Conservation (phyloP, 352 stramenopile genomes). For the Discostella stelligera region DNA sequence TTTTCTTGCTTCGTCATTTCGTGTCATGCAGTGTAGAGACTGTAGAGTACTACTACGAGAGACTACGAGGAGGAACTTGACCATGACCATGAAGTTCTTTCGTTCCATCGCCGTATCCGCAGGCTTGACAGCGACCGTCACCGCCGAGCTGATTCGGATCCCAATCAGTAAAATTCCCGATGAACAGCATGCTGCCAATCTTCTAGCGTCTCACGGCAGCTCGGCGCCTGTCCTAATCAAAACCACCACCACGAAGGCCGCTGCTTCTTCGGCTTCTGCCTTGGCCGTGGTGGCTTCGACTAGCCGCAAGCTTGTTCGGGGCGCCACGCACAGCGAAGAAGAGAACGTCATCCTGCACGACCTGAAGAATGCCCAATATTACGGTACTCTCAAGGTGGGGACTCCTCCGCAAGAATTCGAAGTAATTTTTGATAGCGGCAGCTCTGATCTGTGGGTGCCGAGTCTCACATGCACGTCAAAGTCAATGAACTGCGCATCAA, state of each 20-base stretch:
- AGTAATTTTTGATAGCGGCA: constrained; percentile 98
- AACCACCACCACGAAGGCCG: background rate
- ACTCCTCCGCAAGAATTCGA: constrained; percentile 89
- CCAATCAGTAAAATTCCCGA: constrained; percentile 41
- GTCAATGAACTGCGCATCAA: constrained; percentile 85
- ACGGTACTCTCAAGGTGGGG: constrained; percentile 88
- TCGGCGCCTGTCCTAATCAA: background rate
- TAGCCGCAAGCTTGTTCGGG: constrained; percentile 11
- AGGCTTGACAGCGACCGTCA: background rate
- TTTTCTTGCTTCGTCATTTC: no score
- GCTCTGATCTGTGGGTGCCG: constrained; percentile 94
- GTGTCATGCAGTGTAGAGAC: no score
- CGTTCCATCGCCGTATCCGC: constrained; percentile 7
- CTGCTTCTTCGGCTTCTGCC: background rate
- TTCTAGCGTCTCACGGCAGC: constrained; percentile 19
- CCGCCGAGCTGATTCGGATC: constrained; percentile 11
- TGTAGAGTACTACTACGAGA: no score
- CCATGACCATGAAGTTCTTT: constrained; percentile 13
- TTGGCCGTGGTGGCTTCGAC: background rate
- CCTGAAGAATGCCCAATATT: constrained; percentile 90
- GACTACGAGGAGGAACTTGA: no score
- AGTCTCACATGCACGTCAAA: constrained; percentile 81
- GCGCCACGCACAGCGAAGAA: constrained; percentile 2
- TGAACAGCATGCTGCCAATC: constrained; percentile 26
- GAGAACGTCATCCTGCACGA: constrained; percentile 81